Evolutionary conservation across 2,329 filamentous ascomycete species (phyloP).

Genomic region (Fonsecaea multimorphosa): DNA sequence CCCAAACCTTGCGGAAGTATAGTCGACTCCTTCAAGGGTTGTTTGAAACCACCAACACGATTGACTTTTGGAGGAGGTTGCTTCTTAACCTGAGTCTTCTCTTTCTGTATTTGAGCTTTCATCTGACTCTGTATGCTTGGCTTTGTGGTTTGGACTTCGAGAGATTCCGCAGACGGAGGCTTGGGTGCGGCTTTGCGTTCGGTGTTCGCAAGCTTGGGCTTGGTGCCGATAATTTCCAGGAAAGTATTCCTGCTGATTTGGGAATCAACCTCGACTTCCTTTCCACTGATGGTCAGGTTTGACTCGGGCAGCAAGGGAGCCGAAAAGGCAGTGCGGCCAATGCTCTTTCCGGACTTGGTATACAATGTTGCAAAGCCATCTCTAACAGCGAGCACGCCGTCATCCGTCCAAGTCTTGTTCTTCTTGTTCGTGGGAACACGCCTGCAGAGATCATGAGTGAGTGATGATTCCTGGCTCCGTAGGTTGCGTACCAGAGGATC

Average conservation of each 20-base stretch:
- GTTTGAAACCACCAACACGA: conserved; percentile 60
- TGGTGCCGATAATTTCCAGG: conserved; percentile 17
- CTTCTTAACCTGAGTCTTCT: conserved; percentile 47
- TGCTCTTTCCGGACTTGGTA: conserved; percentile 68
- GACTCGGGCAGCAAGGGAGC: conserved; percentile 66
- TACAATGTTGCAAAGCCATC: conserved; percentile 66
- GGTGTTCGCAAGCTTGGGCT: conserved; percentile 12
- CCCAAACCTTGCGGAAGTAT: conserved; percentile 54
- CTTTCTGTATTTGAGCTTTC: conserved; percentile 38
- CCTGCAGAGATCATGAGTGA: conserved; percentile 15
- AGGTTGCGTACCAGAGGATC: conserved; percentile 49
- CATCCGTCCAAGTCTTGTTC: conserved; percentile 78
- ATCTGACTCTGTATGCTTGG: conserved; percentile 40
- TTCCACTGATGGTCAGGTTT: conserved; percentile 67
- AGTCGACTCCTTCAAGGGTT: conserved; percentile 63
- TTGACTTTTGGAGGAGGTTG: conserved; percentile 42
- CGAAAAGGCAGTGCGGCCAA: conserved; percentile 64
- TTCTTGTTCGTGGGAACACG: conserved; percentile 74
- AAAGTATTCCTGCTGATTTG: conserved; percentile 51
- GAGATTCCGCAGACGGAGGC: conserved; percentile 35
- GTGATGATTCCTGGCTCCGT: not conserved
- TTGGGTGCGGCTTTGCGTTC: conserved; percentile 27
- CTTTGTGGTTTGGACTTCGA: conserved; percentile 41
- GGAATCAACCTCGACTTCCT: conserved; percentile 71
- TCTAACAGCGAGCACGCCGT: conserved; percentile 66